Evolutionary conservation across 2,329 filamentous ascomycete genomes (phyloP), one percentile per base, ranked within the genome.

Genomic region (Neofusicoccum sp.): DNA sequence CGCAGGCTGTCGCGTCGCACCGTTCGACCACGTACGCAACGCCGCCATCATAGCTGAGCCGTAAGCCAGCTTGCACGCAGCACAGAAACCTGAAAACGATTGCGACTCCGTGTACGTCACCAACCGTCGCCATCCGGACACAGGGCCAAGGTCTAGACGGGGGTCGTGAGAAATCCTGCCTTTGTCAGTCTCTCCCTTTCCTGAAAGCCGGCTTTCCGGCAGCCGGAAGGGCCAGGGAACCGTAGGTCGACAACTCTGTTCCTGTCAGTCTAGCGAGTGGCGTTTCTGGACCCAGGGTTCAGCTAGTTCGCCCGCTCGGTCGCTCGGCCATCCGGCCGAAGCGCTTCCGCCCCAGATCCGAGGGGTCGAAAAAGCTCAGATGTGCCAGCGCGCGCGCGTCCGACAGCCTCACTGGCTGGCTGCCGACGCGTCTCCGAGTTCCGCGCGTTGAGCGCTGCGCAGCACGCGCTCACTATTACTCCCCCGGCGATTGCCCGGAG

Each of bases 291-390:
- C 7, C 45, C 7, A n/a, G 11, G 29, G 28, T 31, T 31, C 45
- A 12, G 33, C 9, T 16, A 16, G 14, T 8, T 14, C 14, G 33
- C 12, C 29, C 28, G 14, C 47, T 49, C 47, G 47, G 11, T 29
- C 48, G 14, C 48, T 16, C 43, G 43, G n/a, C n/a, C 43, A 45
- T 28, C 43, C 43, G 43, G 22, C 43, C 43, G 43, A 43, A n/a
- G 14, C 6, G 14, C 6, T 50, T 50, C 48, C 48, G 48, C 48
- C 48, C 48, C 48, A 36, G 48, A 50, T 50, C 48, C 48, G 48
- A 36, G 7, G 22, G 3, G 31, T 11, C 28, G n/a, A 11, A 4
- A 31, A 33, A 28, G 9, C 43, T 6, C 43, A 7, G 9, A 45
- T 45, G 7, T 22, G 4, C 16, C n/a, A 45, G 22, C 43, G n/a